Conservation (phyloP, 352 stramenopile species). For the Pythium vanterpoolii region DNA sequence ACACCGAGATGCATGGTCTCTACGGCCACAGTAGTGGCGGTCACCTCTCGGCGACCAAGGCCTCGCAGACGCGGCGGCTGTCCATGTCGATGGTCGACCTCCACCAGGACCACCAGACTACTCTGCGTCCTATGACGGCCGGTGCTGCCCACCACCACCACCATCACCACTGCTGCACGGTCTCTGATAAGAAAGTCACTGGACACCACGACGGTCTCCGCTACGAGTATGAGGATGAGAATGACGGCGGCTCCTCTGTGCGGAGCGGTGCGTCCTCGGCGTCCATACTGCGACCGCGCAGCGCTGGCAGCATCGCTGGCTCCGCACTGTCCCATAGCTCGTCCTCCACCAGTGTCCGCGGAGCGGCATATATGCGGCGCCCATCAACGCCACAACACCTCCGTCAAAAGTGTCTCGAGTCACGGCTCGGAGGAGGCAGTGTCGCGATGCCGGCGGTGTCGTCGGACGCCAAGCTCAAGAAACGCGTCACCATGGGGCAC, state of each 20-base stretch:
- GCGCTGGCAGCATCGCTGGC: conserved; percentile 49
- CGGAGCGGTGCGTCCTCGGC: conserved; percentile 6
- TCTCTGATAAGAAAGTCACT: background rate
- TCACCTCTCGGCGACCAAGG: conserved; percentile 23
- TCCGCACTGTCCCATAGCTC: conserved; percentile 14
- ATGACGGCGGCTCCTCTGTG: conserved; percentile 7
- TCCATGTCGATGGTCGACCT: conserved; percentile 44
- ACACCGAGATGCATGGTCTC: conserved; percentile 8
- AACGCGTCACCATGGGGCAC: conserved; percentile 26
- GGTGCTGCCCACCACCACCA: conserved; percentile 7
- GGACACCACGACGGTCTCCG: background rate
- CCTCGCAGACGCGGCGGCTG: conserved; percentile 21
- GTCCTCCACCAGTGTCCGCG: conserved; percentile 34
- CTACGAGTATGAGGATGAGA: background rate
- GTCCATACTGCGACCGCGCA: conserved; percentile 33
- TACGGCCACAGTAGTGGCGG: conserved; percentile 1
- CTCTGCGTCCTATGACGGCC: conserved; percentile 22
- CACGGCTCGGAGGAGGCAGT: conserved; percentile 26
- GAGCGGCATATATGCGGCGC: conserved; percentile 56
- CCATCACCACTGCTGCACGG: background rate
- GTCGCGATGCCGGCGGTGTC: conserved; percentile 11
- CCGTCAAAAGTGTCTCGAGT: conserved; percentile 68
- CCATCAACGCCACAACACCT: conserved; percentile 58
- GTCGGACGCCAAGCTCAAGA: conserved; percentile 26
- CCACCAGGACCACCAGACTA: conserved; percentile 12